Conservation (phyloP, 441 rosid species). For the Lepidium campestre region DNA sequence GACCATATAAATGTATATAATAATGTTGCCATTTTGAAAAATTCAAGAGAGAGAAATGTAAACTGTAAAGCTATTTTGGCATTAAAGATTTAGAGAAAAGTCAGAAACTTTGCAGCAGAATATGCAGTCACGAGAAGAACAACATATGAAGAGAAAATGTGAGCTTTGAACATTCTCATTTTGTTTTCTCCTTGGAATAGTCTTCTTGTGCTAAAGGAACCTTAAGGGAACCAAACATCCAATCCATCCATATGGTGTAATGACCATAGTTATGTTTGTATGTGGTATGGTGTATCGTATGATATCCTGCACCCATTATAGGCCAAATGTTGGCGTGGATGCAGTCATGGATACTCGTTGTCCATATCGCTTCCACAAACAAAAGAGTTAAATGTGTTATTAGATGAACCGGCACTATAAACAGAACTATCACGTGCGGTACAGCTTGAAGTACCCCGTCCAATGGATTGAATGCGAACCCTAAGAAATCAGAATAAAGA, state of each 20-base stretch:
- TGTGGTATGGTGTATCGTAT: constrained; percentile 85
- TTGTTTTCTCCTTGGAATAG: constrained; percentile 30
- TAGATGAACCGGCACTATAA: constrained; percentile 64
- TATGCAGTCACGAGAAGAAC: background rate
- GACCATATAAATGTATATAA: background rate
- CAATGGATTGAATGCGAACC: constrained; percentile 71
- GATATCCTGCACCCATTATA: constrained; percentile 86
- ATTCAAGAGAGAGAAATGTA: background rate
- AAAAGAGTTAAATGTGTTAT: constrained; percentile 59
- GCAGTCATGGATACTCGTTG: constrained; percentile 74
- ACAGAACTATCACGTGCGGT: constrained; percentile 67
- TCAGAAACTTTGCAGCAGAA: background rate
- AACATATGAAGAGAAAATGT: background rate
- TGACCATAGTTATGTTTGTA: constrained; percentile 85
- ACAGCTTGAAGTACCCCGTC: constrained; percentile 80
- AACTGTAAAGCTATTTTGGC: background rate
- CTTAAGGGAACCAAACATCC: constrained; percentile 71
- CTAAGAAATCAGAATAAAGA: constrained; percentile 33
- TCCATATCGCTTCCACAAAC: constrained; percentile 69
- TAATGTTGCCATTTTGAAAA: background rate
- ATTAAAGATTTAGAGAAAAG: background rate
- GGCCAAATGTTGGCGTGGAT: constrained; percentile 73
- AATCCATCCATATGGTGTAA: constrained; percentile 82
- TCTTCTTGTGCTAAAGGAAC: constrained; percentile 41
- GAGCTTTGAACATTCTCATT: constrained; percentile 16